Evolutionary conservation across 257 asterid genomes (phyloP).

Genomic region (Galeopsis tetrahit): DNA sequence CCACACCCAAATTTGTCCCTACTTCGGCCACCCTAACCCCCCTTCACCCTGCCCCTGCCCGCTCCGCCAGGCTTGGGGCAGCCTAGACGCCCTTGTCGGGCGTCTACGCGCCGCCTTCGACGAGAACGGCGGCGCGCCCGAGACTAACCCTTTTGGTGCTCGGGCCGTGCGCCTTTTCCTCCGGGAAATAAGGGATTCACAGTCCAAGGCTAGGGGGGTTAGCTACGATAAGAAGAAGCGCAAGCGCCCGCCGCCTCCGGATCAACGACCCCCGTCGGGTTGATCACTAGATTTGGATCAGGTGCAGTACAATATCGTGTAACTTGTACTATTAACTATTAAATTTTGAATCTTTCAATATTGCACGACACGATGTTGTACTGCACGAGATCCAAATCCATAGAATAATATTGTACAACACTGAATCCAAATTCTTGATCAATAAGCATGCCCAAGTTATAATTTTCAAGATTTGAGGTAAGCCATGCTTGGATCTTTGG

Average conservation of each 20-base stretch:
- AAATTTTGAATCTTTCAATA: no score
- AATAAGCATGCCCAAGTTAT: not conserved
- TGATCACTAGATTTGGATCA: not conserved
- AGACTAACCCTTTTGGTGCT: constrained; percentile 51
- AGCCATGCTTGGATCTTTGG: no score
- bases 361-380: no score
- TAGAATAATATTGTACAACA: no score
- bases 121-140: constrained; percentile 54
- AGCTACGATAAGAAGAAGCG: constrained; percentile 57
- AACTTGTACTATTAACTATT: no score
- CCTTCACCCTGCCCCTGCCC: constrained; percentile 60
- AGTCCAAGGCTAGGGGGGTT: constrained; percentile 55
- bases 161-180: constrained; percentile 51
- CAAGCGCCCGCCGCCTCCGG: constrained; percentile 37
- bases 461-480: not conserved
- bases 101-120: constrained; percentile 57
- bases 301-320: no score
- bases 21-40: constrained; percentile 53
- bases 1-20: constrained; percentile 48
- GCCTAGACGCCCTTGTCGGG: constrained; percentile 58
- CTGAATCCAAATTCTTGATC: no score
- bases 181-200: constrained; percentile 50
- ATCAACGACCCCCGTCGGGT: constrained; percentile 16
- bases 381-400: no score
- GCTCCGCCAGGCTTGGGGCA: constrained; percentile 64